phyloP scores from a whole-genome alignment of 2,329 filamentous ascomycete genomes.

The Coniella vitis region DNA sequence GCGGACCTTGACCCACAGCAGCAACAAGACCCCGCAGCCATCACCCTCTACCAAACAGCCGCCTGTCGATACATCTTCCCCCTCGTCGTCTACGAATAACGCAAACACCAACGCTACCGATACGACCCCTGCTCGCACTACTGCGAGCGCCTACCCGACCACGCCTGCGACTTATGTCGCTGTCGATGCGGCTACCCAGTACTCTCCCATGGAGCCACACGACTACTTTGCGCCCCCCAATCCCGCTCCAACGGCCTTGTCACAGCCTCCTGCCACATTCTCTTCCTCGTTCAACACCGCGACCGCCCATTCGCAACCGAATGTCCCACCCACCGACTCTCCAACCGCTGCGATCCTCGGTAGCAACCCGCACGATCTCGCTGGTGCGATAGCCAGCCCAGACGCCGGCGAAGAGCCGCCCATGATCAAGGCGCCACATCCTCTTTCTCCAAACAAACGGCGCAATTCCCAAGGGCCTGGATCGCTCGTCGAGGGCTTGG shows the following conservation, averaged over 20 bases:
- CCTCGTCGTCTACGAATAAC: too few species aligned
- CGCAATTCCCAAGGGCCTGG: constrained; percentile 36
- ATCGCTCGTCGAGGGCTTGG: constrained; percentile 12
- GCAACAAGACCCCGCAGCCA: neutral
- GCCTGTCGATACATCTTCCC: neutral
- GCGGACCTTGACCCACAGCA: constrained; percentile 23
- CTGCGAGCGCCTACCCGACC: constrained; percentile 20
- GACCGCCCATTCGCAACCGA: constrained; percentile 13
- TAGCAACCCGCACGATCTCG: constrained; percentile 10
- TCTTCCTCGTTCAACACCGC: neutral
- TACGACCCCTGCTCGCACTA: too few species aligned
- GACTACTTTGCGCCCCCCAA: constrained; percentile 26
- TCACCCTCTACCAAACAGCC: too few species aligned
- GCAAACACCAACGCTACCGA: too few species aligned
- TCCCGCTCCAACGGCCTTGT: neutral
- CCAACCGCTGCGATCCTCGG: neutral
- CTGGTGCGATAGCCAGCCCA: constrained; percentile 5
- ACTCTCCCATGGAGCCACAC: constrained; percentile 42
- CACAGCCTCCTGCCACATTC: constrained; percentile 2
- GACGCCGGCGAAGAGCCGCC: constrained; percentile 20
- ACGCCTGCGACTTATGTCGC: constrained; percentile 36
- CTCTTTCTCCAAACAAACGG: constrained; percentile 33
- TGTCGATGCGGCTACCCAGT: constrained; percentile 42
- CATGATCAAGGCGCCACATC: constrained; percentile 21
- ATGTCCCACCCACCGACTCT: neutral